A percentile compares a stretch with the other conserved stretches of the same genome.
Evolutionary conservation across 2,329 filamentous ascomycete species (phyloP).

Genomic region (Fusarium verticillioides): DNA sequence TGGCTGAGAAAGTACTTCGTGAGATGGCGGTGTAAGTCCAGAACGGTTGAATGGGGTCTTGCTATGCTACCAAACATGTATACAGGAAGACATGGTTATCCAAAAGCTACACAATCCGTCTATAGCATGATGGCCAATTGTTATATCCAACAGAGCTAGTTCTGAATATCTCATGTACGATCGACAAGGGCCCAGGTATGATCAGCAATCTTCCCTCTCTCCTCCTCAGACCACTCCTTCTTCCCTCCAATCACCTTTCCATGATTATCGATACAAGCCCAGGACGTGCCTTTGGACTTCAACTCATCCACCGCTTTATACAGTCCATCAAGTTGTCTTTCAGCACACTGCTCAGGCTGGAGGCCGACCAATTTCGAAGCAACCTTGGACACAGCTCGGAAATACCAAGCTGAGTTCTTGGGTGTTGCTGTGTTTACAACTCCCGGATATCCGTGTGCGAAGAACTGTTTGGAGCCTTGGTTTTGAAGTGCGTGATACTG

Average conservation of each 20-base stretch:
- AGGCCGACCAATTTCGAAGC: constrained; percentile 46
- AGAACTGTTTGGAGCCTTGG: constrained; percentile 37
- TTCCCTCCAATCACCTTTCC: constrained; percentile 41
- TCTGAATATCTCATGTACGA: not conserved
- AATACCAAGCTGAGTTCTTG: not conserved
- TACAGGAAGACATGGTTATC: too few relatives aligned
- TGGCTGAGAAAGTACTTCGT: too few relatives aligned
- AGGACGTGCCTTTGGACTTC: constrained; percentile 33
- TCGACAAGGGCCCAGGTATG: constrained; percentile 45
- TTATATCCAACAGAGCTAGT: too few relatives aligned
- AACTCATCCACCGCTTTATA: constrained; percentile 13
- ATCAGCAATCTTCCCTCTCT: constrained; percentile 43
- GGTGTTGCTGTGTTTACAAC: constrained; percentile 43
- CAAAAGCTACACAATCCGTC: too few relatives aligned
- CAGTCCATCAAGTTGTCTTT: constrained; percentile 42
- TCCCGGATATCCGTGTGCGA: constrained; percentile 55
- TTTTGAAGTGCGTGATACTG: constrained; percentile 45
- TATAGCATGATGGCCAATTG: too few relatives aligned
- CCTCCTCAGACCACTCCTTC: constrained; percentile 43
- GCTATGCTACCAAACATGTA: too few relatives aligned
- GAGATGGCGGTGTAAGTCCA: too few relatives aligned
- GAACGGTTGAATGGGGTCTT: too few relatives aligned
- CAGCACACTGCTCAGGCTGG: constrained; percentile 45
- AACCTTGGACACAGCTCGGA: constrained; percentile 45
- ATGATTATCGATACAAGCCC: constrained; percentile 47